These are phyloP conservation scores for Penicillium pulvis DNA, from an alignment of 495 filamentous ascomycete species.

Conservation along the genomic window DNA sequence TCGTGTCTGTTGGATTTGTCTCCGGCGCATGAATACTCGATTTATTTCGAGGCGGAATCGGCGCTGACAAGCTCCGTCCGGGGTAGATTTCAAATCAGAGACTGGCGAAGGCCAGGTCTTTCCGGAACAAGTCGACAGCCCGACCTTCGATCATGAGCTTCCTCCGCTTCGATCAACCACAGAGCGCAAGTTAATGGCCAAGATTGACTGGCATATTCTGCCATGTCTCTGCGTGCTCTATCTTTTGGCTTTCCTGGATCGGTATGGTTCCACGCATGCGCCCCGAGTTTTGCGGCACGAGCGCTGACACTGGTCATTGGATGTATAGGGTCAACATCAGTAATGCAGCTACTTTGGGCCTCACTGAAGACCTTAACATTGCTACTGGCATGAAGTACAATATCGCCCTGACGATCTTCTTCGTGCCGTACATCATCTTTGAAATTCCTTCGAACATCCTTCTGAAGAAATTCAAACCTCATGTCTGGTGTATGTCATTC, in stretches of 20 bases:
- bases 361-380: constrained; percentile 66
- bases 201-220: constrained; percentile 79
- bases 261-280: constrained; percentile 44
- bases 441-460: constrained; percentile 90
- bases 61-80: constrained; percentile 18
- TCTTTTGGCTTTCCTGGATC: constrained; percentile 83
- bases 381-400: constrained; percentile 64
- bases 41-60: neutral
- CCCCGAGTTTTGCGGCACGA: neutral
- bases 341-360: constrained; percentile 63
- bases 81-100: constrained; percentile 25
- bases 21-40: neutral
- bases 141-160: constrained; percentile 23
- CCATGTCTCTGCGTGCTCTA: constrained; percentile 84
- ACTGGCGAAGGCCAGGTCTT: constrained; percentile 32
- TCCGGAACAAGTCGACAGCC: constrained; percentile 5
- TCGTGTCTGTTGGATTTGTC: neutral
- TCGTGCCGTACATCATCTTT: constrained; percentile 84
- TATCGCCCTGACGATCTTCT: constrained; percentile 84
- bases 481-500: constrained; percentile 64
- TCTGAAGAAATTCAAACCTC: constrained; percentile 77
- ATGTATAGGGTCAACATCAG: constrained; percentile 61
- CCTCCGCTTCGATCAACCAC: constrained; percentile 55
- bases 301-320: constrained; percentile 11
- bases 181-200: constrained; percentile 69